Percentiles rank a stretch among this genome's conserved stretches.
These are phyloP conservation scores for Trametes coccinea DNA, from an alignment of 768 basidiomycete genomes.

Conservation along the genomic window DNA sequence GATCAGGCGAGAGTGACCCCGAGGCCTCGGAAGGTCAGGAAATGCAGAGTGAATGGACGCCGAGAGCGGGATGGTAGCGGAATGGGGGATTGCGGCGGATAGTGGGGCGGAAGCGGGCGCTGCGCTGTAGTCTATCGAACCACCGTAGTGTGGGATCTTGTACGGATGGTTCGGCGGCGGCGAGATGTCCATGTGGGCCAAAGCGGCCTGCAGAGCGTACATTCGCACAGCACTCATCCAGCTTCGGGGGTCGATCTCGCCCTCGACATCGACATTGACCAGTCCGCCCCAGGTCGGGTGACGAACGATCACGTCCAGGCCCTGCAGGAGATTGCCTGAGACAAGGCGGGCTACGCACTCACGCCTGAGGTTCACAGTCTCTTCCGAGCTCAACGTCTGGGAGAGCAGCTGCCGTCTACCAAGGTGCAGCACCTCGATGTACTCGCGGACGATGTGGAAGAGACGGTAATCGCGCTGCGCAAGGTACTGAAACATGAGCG, in stretches of 20 bases:
- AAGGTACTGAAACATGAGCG: constrained; percentile 88
- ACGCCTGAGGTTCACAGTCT: constrained; percentile 75
- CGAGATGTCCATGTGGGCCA: constrained; percentile 72
- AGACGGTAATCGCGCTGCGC: constrained; percentile 86
- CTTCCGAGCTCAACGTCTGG: constrained; percentile 83
- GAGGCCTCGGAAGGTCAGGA: constrained; percentile 51
- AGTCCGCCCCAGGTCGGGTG: constrained; percentile 91
- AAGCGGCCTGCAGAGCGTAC: constrained; percentile 85
- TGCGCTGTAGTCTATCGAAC: constrained; percentile 47
- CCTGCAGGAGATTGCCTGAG: constrained; percentile 87
- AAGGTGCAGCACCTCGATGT: constrained; percentile 88
- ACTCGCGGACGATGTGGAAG: constrained; percentile 82
- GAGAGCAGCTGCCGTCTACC: constrained; percentile 90
- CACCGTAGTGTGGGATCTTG: constrained; percentile 37
- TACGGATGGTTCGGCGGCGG: constrained; percentile 32
- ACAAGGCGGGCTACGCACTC: constrained; percentile 90
- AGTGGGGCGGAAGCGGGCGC: constrained; percentile 50
- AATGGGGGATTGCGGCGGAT: constrained; percentile 46
- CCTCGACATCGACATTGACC: constrained; percentile 87
- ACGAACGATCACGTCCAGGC: constrained; percentile 92
- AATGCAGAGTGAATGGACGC: constrained; percentile 61
- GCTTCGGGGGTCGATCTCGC: constrained; percentile 74
- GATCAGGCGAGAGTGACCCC: constrained; percentile 33
- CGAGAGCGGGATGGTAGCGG: constrained; percentile 39
- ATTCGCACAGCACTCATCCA: constrained; percentile 90